These are phyloP conservation scores for Myriosclerotinia duriaeana DNA, from an alignment of 2,329 filamentous ascomycete genomes.

Conservation along the genomic window DNA sequence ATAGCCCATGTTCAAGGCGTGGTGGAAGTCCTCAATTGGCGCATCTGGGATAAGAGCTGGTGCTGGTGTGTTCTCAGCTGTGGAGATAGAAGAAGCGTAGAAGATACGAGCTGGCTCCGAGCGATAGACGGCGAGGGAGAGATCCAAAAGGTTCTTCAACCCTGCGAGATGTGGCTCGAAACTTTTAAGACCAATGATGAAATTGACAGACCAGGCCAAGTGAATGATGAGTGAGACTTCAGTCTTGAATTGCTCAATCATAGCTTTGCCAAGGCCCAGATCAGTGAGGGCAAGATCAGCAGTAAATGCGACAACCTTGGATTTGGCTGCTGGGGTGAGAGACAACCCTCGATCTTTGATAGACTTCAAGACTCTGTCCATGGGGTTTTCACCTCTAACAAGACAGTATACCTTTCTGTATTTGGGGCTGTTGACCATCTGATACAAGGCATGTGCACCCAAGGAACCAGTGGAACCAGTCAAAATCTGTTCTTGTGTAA, in stretches of 20 bases:
- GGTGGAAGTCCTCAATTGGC: conserved; percentile 27
- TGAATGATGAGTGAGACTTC: conserved; percentile 39
- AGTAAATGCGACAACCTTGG: conserved; percentile 22
- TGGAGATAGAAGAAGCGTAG: conserved; percentile 44
- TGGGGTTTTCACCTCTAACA: conserved; percentile 46
- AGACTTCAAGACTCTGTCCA: conserved; percentile 22
- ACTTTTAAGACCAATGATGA: conserved; percentile 21
- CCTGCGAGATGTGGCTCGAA: conserved; percentile 37
- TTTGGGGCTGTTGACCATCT: conserved; percentile 57
- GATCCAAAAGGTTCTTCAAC: conserved; percentile 22
- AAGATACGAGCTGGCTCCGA: conserved; percentile 38
- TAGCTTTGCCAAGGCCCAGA: conserved; percentile 29
- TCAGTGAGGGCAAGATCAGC: conserved; percentile 15
- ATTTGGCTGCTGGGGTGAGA: conserved; percentile 6
- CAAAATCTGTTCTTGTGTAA: conserved; percentile 44
- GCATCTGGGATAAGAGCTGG: conserved; percentile 42
- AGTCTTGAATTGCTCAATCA: conserved; percentile 36
- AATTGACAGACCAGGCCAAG: conserved; percentile 25
- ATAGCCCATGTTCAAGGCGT: conserved; percentile 52
- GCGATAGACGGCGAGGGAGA: conserved; percentile 32
- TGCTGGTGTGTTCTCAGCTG: conserved; percentile 39
- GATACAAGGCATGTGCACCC: conserved; percentile 58
- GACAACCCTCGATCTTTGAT: conserved; percentile 22
- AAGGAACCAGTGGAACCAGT: conserved; percentile 67
- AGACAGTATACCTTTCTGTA: conserved; percentile 55